Evolutionary conservation across 306 rosid species (phyloP), one percentile per base, ranked within the genome.

Genomic region (Coriaria nepalensis): DNA sequence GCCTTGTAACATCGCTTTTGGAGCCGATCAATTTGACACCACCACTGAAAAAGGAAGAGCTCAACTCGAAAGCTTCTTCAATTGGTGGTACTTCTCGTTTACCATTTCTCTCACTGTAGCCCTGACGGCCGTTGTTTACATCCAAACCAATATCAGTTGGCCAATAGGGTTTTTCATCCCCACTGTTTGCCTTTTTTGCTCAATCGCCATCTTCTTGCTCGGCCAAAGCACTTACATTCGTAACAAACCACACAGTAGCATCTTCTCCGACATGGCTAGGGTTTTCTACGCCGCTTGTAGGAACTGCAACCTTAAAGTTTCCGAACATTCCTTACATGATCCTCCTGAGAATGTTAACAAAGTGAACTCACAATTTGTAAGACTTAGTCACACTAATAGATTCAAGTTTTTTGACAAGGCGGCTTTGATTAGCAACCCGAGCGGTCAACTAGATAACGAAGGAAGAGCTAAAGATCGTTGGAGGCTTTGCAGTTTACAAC

Each of bases 21-120:
- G 94, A 14, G 96, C 83, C 5, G 88, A 87, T 48, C 94, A 87
- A 40, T 87, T 83, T 42, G 83, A 88, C 57, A 53, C 78, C 9
- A 68, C 11, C 2, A 88, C 83, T n/a, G 63, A 63, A 6, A 73
- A 73, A 54, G 96, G 96, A 0, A 83, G 40, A 49, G 62, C 49
- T 11, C 87, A 78, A 60, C 52, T 87, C 1, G 73, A 73, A 65
- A 78, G 93, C 60, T 87, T 87, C 69, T 87, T 78, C 71, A 80
- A 83, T 37, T 80, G 93, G 93, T 83, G 96, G 96, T 87, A 87
- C 65, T 74, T 87, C 69, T 51, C 75, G 38, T 80, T 87, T 56
- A 80, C 83, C 35, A n/a, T 75, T 47, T 82, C 94, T 15, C 77
- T 83, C 4, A 42, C 80, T 38, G 13, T 83, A 12, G 88, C 86